These are phyloP conservation scores for Cryptomeria japonica DNA, from an alignment of 75 land plant species.

Conservation along the genomic window DNA sequence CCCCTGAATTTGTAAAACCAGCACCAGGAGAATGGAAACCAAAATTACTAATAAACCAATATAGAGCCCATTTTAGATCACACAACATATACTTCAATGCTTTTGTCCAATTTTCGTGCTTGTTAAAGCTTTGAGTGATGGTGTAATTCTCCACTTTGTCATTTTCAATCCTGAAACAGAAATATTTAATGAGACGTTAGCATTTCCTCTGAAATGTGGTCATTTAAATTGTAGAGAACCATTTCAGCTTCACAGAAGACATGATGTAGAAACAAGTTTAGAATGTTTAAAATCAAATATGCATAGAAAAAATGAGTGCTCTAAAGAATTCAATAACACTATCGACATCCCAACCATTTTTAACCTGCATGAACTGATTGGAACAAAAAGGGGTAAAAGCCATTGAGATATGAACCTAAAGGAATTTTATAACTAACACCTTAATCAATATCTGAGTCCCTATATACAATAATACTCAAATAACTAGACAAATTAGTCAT, in stretches of 20 bases:
- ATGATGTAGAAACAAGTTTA: background rate
- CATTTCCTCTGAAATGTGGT: background rate
- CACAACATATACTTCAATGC: constrained; percentile 96
- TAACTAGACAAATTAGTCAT: background rate
- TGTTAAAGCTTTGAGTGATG: constrained; percentile 98
- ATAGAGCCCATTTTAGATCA: constrained; percentile 96
- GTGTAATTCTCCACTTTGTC: constrained; percentile 87
- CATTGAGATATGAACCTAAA: background rate
- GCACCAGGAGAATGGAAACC: constrained; percentile 60
- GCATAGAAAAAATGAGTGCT: background rate
- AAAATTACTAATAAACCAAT: constrained; percentile 93
- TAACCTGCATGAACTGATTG: background rate
- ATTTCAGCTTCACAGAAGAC: background rate
- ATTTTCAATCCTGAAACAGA: constrained; percentile 81
- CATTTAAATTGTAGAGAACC: background rate
- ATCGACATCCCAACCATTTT: background rate
- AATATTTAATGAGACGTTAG: background rate
- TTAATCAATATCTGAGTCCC: background rate
- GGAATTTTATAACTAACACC: background rate
- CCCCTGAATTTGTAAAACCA: background rate
- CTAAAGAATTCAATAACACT: background rate
- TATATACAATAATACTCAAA: background rate
- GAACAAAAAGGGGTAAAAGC: background rate
- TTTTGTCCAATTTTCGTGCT: constrained; percentile 96
- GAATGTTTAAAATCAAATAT: background rate